These are phyloP conservation scores for Xylariaceae sp. DNA, from an alignment of 2,329 filamentous ascomycete genomes.

Conservation along the genomic window DNA sequence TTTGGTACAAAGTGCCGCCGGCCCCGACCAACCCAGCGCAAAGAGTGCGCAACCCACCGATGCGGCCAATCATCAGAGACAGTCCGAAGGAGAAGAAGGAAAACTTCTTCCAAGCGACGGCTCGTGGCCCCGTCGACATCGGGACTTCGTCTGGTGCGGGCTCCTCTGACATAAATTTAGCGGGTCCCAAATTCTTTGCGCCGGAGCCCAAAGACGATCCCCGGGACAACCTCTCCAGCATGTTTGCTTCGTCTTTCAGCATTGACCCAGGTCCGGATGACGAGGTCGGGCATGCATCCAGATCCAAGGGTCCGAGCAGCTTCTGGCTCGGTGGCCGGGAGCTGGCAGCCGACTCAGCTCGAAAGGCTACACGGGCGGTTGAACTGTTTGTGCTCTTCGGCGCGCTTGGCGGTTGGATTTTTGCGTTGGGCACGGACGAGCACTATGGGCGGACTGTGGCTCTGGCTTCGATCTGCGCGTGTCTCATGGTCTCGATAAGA, in stretches of 20 bases:
- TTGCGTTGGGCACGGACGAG: constrained; percentile 17
- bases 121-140: constrained; percentile 17
- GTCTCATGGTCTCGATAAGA: constrained; percentile 23
- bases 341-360: constrained; percentile 2
- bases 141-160: constrained; percentile 8
- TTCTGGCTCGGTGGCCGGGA: neutral
- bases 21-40: constrained; percentile 61
- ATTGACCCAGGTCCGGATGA: constrained; percentile 24
- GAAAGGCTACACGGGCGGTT: constrained; percentile 13
- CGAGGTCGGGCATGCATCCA: constrained; percentile 5
- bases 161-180: constrained; percentile 15
- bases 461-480: constrained; percentile 19
- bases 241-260: constrained; percentile 26
- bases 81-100: constrained; percentile 37
- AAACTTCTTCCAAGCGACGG: constrained; percentile 38
- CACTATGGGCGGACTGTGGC: constrained; percentile 20
- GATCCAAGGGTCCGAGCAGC: neutral
- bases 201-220: constrained; percentile 24
- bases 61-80: constrained; percentile 42
- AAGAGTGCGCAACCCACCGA: constrained; percentile 53
- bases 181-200: constrained; percentile 23
- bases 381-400: constrained; percentile 20
- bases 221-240: constrained; percentile 22
- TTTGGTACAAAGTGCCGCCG: constrained; percentile 63
- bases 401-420: constrained; percentile 21